phyloP scores from a whole-genome alignment of 2,329 filamentous ascomycete genomes.

The Aspergillus sergii region DNA sequence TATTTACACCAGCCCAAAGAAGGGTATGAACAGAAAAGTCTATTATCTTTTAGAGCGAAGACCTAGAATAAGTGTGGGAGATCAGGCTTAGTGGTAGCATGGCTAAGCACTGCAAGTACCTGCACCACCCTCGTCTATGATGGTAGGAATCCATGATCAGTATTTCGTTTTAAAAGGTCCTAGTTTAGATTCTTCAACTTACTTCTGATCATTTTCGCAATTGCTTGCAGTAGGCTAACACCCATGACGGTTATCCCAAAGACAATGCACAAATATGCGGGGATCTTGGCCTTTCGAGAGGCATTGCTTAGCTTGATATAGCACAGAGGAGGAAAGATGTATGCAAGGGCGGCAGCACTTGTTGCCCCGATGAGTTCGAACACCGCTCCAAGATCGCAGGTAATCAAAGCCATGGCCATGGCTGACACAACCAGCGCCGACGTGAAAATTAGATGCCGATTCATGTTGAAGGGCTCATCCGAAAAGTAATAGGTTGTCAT shows the following conservation, averaged over 20 bases:
- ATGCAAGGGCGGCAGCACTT: constrained; percentile 89
- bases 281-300: constrained; percentile 72
- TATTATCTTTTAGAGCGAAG: constrained; percentile 11
- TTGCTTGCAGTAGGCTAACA: constrained; percentile 74
- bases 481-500: constrained; percentile 85
- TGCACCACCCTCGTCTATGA: constrained; percentile 37
- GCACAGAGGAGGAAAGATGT: constrained; percentile 91
- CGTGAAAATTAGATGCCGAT: constrained; percentile 83
- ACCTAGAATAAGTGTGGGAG: constrained; percentile 3
- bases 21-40: constrained; percentile 7
- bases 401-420: constrained; percentile 76
- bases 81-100: background rate
- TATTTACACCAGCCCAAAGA: background rate
- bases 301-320: constrained; percentile 88
- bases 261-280: constrained; percentile 68
- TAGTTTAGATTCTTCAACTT: constrained; percentile 22
- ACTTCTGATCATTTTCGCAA: constrained; percentile 64
- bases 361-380: constrained; percentile 97
- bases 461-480: constrained; percentile 75
- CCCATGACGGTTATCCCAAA: constrained; percentile 82
- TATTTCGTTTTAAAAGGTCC: background rate
- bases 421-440: constrained; percentile 78
- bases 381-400: constrained; percentile 89
- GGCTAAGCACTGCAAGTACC: constrained; percentile 32
- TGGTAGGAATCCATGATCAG: constrained; percentile 14